These are phyloP conservation scores for Brachypodium distachyon DNA, from an alignment of 202 grass and related monocot species.

Conservation along the genomic window DNA sequence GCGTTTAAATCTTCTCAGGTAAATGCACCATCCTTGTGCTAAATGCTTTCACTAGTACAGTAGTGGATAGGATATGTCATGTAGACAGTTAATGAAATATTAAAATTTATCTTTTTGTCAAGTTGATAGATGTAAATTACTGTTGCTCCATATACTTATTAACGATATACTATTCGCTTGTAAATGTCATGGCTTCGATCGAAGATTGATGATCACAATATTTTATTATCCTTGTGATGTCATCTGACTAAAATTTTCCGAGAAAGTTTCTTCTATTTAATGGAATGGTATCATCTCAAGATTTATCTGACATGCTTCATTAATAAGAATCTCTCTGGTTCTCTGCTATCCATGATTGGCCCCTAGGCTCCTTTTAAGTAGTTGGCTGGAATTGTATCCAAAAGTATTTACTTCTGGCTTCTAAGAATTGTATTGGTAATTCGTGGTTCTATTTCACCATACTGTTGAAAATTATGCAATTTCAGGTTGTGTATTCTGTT, in stretches of 20 bases:
- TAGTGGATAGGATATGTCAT: not conserved
- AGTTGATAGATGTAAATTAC: not conserved
- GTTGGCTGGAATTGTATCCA: not conserved
- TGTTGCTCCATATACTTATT: not conserved
- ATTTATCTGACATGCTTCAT: not conserved
- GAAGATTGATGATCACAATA: not conserved
- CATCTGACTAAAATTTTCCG: not conserved
- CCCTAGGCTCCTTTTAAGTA: not conserved
- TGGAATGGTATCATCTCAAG: not conserved
- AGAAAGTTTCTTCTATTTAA: too few relatives aligned
- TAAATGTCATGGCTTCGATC: not conserved
- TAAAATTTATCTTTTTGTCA: not conserved
- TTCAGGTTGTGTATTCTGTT: not conserved
- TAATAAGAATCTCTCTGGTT: not conserved
- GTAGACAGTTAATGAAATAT: not conserved
- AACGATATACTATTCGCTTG: not conserved
- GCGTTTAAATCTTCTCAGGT: slow-evolving; percentile 92
- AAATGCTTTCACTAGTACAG: too few relatives aligned
- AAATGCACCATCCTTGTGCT: slow-evolving; percentile 12
- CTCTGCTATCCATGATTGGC: not conserved
- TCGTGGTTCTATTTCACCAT: not conserved
- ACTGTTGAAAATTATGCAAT: not conserved
- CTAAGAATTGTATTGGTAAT: not conserved
- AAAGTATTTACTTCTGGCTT: not conserved
- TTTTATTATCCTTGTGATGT: not conserved